Percentiles rank a stretch among this genome's conserved stretches.
phyloP scores from a whole-genome alignment of 2,329 filamentous ascomycete genomes.

The Calonectria naviculata region DNA sequence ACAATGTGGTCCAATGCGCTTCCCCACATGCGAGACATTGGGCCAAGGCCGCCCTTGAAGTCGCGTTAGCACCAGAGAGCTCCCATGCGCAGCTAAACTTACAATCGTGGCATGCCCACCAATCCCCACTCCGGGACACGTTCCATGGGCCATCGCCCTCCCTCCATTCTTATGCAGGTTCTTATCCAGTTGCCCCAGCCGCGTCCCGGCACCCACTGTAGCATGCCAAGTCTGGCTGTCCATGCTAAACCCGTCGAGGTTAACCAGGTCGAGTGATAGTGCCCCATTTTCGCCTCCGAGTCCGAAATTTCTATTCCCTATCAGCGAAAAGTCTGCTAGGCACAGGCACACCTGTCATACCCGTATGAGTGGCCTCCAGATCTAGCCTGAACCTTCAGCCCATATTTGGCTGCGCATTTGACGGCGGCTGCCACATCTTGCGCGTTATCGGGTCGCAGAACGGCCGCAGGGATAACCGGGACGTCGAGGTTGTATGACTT shows the following conservation, averaged over 20 bases:
- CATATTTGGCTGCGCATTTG: constrained; percentile 62
- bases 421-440: constrained; percentile 68
- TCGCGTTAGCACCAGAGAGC: background rate
- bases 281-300: constrained; percentile 62
- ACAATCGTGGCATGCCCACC: constrained; percentile 70
- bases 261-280: constrained; percentile 65
- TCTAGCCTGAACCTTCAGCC: constrained; percentile 68
- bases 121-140: constrained; percentile 68
- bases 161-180: constrained; percentile 61
- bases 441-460: constrained; percentile 64
- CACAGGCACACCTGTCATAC: constrained; percentile 44
- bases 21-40: constrained; percentile 70
- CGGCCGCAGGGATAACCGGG: constrained; percentile 62
- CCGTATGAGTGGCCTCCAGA: constrained; percentile 75
- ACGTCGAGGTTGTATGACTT: constrained; percentile 65
- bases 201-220: constrained; percentile 64
- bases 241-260: constrained; percentile 65
- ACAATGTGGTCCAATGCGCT: constrained; percentile 64
- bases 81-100: constrained; percentile 32
- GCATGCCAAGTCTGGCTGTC: constrained; percentile 63
- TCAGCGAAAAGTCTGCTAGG: background rate
- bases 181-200: constrained; percentile 63
- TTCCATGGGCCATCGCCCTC: constrained; percentile 69
- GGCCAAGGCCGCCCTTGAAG: constrained; percentile 65
- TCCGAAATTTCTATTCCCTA: constrained; percentile 49